phyloP scores from a whole-genome alignment of 106 monocot genomes.

The Narthecium ossifragum region DNA sequence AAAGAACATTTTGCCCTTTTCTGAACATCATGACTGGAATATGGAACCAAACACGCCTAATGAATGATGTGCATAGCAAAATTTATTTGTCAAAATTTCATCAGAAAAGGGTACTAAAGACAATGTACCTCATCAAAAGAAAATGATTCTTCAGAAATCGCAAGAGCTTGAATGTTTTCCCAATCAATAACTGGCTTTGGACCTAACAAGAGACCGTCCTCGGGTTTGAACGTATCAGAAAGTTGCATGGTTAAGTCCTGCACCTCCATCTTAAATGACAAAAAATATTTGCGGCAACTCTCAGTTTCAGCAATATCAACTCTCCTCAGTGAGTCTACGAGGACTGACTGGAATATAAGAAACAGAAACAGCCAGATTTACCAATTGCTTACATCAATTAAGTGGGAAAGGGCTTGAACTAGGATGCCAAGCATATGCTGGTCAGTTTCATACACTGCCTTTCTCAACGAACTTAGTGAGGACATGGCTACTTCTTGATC shows the following conservation, averaged over 20 bases:
- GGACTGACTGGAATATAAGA: background rate
- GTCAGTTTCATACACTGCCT: constrained; percentile 21
- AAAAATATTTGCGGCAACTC: too few species aligned
- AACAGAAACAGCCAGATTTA: background rate
- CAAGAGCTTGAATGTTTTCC: constrained; percentile 34
- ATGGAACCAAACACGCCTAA: too few species aligned
- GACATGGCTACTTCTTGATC: constrained; percentile 44
- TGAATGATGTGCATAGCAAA: too few species aligned
- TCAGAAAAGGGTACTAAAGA: too few species aligned
- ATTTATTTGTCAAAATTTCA: too few species aligned
- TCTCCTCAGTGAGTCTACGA: too few species aligned
- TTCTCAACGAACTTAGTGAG: constrained; percentile 37
- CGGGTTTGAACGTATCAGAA: constrained; percentile 57
- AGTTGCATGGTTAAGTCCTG: constrained; percentile 41
- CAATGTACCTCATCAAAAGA: constrained; percentile 75
- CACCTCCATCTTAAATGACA: constrained; percentile 43
- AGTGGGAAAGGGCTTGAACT: constrained; percentile 33
- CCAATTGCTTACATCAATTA: constrained; percentile 45
- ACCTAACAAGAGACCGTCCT: constrained; percentile 61
- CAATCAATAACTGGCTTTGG: constrained; percentile 48
- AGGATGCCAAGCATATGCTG: constrained; percentile 35
- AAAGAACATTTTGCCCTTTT: too few species aligned
- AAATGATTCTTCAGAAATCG: constrained; percentile 60
- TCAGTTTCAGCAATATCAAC: too few species aligned
- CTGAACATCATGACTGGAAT: too few species aligned